Evolutionary conservation across 257 asterid species (phyloP).

Genomic region (Fraxinus pennsylvanica): DNA sequence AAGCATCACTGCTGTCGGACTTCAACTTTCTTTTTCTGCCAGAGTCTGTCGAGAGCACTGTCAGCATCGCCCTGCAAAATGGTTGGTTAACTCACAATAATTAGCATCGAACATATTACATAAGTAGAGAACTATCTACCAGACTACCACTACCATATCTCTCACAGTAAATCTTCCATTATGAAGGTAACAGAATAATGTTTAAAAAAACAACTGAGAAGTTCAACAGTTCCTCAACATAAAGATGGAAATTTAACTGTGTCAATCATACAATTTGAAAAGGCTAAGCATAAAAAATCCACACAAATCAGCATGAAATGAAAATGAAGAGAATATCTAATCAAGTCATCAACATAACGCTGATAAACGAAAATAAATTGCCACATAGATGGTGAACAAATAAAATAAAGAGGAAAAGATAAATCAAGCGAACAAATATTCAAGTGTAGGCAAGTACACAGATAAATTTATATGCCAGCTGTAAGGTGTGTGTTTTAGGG

Average conservation of each 20-base stretch:
- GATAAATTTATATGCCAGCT: too few relatives aligned
- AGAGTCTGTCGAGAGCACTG: neutral
- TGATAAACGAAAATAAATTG: neutral
- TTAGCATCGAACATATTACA: neutral
- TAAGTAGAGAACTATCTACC: neutral
- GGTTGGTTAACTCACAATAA: neutral
- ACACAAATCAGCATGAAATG: neutral
- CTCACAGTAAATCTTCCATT: neutral
- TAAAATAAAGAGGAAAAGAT: neutral
- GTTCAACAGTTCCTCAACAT: neutral
- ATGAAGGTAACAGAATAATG: neutral
- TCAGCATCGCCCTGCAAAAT: conserved; percentile 3
- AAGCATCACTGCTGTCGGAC: neutral
- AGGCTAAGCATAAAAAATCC: neutral
- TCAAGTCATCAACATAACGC: too few relatives aligned
- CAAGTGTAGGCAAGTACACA: too few relatives aligned
- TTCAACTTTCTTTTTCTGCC: conserved; percentile 4
- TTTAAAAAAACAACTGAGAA: neutral
- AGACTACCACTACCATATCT: neutral
- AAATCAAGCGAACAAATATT: too few relatives aligned
- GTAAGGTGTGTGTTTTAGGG: neutral
- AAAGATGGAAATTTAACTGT: neutral
- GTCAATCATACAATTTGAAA: neutral
- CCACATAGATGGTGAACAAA: neutral
- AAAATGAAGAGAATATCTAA: too few relatives aligned